phyloP scores from a whole-genome alignment of 305 asterid species.

The Fraxinus sp. region DNA sequence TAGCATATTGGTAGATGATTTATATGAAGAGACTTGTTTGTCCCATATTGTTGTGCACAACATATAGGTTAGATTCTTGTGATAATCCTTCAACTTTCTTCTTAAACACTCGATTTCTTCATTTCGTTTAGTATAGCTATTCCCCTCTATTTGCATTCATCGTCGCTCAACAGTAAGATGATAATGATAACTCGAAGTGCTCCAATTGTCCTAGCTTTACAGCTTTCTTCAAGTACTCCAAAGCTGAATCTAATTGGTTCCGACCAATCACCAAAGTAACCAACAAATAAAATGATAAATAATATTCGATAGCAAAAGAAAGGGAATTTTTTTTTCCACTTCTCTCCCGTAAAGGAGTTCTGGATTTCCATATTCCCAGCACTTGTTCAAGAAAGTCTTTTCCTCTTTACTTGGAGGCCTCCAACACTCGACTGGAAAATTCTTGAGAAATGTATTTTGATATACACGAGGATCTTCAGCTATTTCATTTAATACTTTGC shows the following conservation, averaged over 20 bases:
- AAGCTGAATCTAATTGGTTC: not conserved
- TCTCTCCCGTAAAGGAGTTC: conserved; percentile 14
- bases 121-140: not conserved
- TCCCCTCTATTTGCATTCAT: not conserved
- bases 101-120: not conserved
- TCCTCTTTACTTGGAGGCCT: not conserved
- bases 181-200: conserved; percentile 22
- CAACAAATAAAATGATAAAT: not conserved
- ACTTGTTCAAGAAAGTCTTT: conserved; percentile 9
- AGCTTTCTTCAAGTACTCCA: conserved; percentile 17
- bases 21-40: not conserved
- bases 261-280: conserved; percentile 21
- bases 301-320: not conserved
- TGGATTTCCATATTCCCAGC: conserved; percentile 18
- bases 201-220: conserved; percentile 25
- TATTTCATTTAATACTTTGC: conserved; percentile 9
- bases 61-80: not conserved
- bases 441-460: not conserved
- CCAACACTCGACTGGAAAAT: not conserved
- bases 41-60: not conserved
- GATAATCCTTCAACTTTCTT: not conserved
- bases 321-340: not conserved
- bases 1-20: not conserved
- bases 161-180: conserved; percentile 3
- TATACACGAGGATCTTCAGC: not conserved